A percentile compares a stretch with the other conserved stretches of the same genome.
These are phyloP conservation scores for Megacollybia marginata DNA, from an alignment of 768 basidiomycete genomes.

Conservation along the genomic window DNA sequence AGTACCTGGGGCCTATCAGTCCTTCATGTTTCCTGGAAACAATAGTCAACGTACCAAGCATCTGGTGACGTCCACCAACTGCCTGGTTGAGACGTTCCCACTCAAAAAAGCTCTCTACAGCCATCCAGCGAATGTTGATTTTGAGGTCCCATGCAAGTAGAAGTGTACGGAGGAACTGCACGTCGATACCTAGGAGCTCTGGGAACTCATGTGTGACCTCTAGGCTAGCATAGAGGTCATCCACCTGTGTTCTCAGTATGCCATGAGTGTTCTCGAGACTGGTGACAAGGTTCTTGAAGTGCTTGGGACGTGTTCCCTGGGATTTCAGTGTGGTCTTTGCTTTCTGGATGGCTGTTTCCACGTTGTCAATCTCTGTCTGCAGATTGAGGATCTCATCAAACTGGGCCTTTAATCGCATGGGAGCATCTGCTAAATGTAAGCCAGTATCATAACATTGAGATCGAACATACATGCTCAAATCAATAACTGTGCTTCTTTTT, in stretches of 20 bases:
- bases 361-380: neutral
- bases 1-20: neutral
- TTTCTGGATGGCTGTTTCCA: neutral
- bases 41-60: neutral
- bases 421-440: neutral
- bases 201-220: neutral
- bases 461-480: slow-evolving; percentile 2
- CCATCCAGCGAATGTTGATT: slow-evolving; percentile 3
- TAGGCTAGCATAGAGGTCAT: neutral
- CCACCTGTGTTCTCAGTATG: neutral
- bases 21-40: neutral
- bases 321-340: neutral
- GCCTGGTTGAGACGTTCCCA: neutral
- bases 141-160: slow-evolving; percentile 6
- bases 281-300: neutral
- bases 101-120: slow-evolving; percentile 2
- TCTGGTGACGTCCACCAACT: neutral
- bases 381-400: neutral
- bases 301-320: neutral
- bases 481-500: neutral
- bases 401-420: neutral
- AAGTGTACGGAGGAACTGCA: slow-evolving; percentile 3
- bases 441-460: neutral
- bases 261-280: neutral
- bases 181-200: neutral